Percentiles rank a stretch among this genome's conserved stretches.
phyloP scores from a whole-genome alignment of 257 asterid species.

The Parsonsia alboflavescens region DNA sequence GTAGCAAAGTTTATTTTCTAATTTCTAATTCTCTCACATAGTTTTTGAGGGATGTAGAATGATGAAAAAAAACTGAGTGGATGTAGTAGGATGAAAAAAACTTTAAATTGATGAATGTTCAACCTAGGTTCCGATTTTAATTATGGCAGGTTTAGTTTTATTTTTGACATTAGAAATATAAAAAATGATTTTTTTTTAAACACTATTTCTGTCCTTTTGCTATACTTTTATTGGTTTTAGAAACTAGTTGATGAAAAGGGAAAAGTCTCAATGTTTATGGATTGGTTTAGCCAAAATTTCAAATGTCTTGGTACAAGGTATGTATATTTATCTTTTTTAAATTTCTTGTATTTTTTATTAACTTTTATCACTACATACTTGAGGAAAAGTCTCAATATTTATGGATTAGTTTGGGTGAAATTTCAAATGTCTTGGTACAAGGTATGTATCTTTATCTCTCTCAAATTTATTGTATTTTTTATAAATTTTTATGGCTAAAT shows the following conservation, averaged over 20 bases:
- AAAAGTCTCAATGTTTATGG: constrained; percentile 82
- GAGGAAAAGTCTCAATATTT: constrained; percentile 94
- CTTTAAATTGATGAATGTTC: too few relatives aligned
- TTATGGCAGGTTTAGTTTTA: too few relatives aligned
- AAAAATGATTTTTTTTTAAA: too few relatives aligned
- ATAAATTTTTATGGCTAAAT: too few relatives aligned
- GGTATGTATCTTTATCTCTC: constrained; percentile 37
- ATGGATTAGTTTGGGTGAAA: constrained; percentile 90
- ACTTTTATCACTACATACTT: too few relatives aligned
- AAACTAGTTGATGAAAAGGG: constrained; percentile 97
- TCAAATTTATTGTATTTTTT: not conserved
- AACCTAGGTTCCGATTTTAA: not conserved
- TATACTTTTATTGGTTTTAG: constrained; percentile 71
- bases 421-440: constrained; percentile 71
- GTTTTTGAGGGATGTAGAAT: not conserved
- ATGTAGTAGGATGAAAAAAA: not conserved
- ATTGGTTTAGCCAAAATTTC: constrained; percentile 91
- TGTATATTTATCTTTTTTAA: too few relatives aligned
- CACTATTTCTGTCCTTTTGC: not conserved
- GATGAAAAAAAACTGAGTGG: not conserved
- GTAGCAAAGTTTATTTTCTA: not conserved
- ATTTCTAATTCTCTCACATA: not conserved
- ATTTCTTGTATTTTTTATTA: not conserved
- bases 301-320: constrained; percentile 80
- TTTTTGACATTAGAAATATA: not conserved